phyloP scores from a whole-genome alignment of 2,329 filamentous ascomycete genomes.

The Fusarium camptoceras region DNA sequence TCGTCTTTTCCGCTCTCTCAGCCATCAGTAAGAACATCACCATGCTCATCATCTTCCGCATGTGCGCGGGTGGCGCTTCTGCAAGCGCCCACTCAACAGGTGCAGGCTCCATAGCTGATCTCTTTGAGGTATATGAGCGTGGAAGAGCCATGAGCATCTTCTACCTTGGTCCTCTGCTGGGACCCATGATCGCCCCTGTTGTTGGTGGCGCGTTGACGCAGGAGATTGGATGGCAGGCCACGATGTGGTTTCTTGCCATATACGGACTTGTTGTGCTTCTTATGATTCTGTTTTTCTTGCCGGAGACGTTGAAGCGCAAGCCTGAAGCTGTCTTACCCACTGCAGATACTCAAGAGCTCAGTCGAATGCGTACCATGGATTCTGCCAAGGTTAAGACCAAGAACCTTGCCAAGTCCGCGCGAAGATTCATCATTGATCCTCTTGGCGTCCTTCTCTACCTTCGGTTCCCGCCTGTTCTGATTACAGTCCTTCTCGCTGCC shows the following conservation, averaged over 20 bases:
- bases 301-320: slow-evolving; percentile 68
- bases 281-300: slow-evolving; percentile 70
- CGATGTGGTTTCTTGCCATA: slow-evolving; percentile 80
- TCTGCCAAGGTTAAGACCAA: slow-evolving; percentile 69
- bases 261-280: slow-evolving; percentile 72
- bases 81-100: slow-evolving; percentile 86
- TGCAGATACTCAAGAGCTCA: slow-evolving; percentile 36
- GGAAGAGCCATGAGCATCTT: slow-evolving; percentile 86
- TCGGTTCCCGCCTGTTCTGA: slow-evolving; percentile 76
- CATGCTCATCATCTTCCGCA: slow-evolving; percentile 82
- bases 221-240: slow-evolving; percentile 77
- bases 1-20: slow-evolving; percentile 76
- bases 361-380: slow-evolving; percentile 69
- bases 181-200: slow-evolving; percentile 80
- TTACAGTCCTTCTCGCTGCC: slow-evolving; percentile 79
- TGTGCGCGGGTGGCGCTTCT: slow-evolving; percentile 79
- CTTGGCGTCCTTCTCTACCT: slow-evolving; percentile 77
- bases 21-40: slow-evolving; percentile 76
- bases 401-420: slow-evolving; percentile 63
- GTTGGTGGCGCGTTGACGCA: slow-evolving; percentile 79
- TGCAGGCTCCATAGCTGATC: slow-evolving; percentile 83
- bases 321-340: slow-evolving; percentile 20
- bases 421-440: slow-evolving; percentile 77
- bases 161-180: slow-evolving; percentile 81
- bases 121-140: slow-evolving; percentile 79